Percentiles rank a stretch among this genome's conserved stretches.
Evolutionary conservation across 2,329 filamentous ascomycete species (phyloP).

Genomic region (Myriosclerotinia duriaeana): DNA sequence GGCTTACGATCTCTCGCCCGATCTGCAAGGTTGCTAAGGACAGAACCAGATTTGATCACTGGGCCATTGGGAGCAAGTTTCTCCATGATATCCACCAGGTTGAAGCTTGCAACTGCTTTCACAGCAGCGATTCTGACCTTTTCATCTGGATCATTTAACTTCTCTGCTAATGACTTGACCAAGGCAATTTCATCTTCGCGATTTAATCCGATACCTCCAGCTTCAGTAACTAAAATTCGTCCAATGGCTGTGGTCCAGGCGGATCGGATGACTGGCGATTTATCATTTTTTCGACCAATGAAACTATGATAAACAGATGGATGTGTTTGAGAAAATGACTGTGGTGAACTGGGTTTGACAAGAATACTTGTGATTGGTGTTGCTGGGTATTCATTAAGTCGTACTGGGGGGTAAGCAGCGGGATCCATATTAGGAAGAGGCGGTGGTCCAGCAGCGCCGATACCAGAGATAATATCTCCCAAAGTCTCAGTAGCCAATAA

Average conservation of each 20-base stretch:
- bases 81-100: slow-evolving; percentile 74
- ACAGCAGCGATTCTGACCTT: slow-evolving; percentile 89
- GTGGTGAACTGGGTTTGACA: slow-evolving; percentile 79
- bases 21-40: slow-evolving; percentile 80
- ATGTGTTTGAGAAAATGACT: slow-evolving; percentile 85
- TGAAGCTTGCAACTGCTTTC: slow-evolving; percentile 76
- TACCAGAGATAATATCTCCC: slow-evolving; percentile 90
- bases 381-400: slow-evolving; percentile 57
- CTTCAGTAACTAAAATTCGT: slow-evolving; percentile 85
- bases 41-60: slow-evolving; percentile 71
- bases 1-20: slow-evolving; percentile 84
- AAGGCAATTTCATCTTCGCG: slow-evolving; percentile 76
- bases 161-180: slow-evolving; percentile 71
- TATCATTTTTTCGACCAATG: slow-evolving; percentile 81
- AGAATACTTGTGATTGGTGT: slow-evolving; percentile 60
- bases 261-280: slow-evolving; percentile 75
- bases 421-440: slow-evolving; percentile 72
- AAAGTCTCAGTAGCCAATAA: slow-evolving; percentile 89
- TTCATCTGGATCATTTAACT: slow-evolving; percentile 85
- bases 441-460: slow-evolving; percentile 86
- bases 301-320: slow-evolving; percentile 79
- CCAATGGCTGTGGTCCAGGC: slow-evolving; percentile 84
- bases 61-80: slow-evolving; percentile 78
- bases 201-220: slow-evolving; percentile 83
- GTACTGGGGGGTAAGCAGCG: slow-evolving; percentile 77